These are phyloP conservation scores for Astragalus membranaceus DNA, from an alignment of 306 rosid species.

Conservation along the genomic window DNA sequence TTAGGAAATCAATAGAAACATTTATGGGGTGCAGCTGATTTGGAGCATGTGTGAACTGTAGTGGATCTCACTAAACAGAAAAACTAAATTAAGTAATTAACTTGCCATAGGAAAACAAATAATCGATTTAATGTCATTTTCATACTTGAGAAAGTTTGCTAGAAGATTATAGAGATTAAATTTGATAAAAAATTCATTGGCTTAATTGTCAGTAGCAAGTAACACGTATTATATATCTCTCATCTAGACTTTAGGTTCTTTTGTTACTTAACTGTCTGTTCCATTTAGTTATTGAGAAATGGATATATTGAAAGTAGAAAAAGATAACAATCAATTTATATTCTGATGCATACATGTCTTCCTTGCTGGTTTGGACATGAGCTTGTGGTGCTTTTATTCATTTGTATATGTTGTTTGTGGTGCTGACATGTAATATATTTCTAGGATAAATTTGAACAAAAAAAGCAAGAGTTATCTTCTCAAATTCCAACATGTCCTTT, in stretches of 20 bases:
- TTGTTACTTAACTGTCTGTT: not conserved
- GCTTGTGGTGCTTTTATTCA: too few species aligned
- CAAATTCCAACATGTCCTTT: too few species aligned
- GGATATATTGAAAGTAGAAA: too few species aligned
- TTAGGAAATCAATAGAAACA: not conserved
- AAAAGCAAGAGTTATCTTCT: too few species aligned
- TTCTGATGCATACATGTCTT: not conserved
- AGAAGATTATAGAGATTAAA: not conserved
- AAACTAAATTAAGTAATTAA: not conserved
- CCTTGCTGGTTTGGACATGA: slow-evolving; percentile 39
- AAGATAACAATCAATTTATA: too few species aligned
- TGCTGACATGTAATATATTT: too few species aligned
- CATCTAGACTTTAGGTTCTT: not conserved
- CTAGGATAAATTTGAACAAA: too few species aligned
- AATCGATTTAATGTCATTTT: not conserved
- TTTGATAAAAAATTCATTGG: not conserved
- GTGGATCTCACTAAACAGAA: slow-evolving; percentile 89
- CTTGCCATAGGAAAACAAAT: not conserved
- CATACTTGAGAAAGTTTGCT: not conserved
- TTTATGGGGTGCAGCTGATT: too few species aligned
- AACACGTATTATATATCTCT: not conserved
- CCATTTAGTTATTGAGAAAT: not conserved
- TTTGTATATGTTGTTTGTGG: too few species aligned
- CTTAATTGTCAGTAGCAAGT: not conserved
- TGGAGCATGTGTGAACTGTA: slow-evolving; percentile 18